Conservation (phyloP, 2,329 filamentous ascomycete genomes). For the Microsporum canis region DNA sequence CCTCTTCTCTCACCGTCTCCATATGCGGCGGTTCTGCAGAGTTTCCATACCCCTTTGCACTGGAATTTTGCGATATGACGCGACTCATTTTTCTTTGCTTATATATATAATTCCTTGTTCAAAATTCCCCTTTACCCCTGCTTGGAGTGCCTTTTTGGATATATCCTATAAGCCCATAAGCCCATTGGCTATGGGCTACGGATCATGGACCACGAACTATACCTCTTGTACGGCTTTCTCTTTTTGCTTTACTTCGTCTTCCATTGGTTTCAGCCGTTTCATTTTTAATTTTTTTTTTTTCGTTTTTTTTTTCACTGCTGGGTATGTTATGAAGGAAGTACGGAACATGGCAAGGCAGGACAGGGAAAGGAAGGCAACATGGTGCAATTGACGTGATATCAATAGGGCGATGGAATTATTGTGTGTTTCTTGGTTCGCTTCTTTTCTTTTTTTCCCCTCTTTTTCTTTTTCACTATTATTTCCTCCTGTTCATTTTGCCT, state of each 20-base stretch:
- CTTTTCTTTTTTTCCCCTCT: neutral
- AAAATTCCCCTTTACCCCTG: neutral
- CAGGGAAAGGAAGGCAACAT: constrained; percentile 2
- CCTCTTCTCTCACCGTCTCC: neutral
- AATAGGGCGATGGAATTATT: constrained; percentile 5
- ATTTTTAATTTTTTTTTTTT: constrained; percentile 2
- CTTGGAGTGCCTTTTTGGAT: constrained; percentile 1
- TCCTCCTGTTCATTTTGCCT: neutral
- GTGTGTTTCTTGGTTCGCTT: neutral
- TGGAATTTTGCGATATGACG: constrained; percentile 6
- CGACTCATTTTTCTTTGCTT: constrained; percentile 10
- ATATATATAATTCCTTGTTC: constrained; percentile 4
- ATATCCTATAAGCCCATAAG: neutral
- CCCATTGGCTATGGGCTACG: constrained; percentile 1
- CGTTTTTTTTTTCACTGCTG: neutral
- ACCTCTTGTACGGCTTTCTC: neutral
- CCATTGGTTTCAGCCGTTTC: constrained; percentile 10
- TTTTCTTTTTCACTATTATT: neutral
- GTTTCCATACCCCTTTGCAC: constrained; percentile 13
- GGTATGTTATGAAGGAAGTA: constrained; percentile 1
- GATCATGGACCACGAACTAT: constrained; percentile 3
- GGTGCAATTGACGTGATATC: constrained; percentile 2
- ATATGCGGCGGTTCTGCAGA: constrained; percentile 9
- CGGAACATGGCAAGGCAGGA: constrained; percentile 2
- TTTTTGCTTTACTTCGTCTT: neutral